phyloP scores from a whole-genome alignment of 1,139 yeast genomes.

The Pichia sp. region DNA sequence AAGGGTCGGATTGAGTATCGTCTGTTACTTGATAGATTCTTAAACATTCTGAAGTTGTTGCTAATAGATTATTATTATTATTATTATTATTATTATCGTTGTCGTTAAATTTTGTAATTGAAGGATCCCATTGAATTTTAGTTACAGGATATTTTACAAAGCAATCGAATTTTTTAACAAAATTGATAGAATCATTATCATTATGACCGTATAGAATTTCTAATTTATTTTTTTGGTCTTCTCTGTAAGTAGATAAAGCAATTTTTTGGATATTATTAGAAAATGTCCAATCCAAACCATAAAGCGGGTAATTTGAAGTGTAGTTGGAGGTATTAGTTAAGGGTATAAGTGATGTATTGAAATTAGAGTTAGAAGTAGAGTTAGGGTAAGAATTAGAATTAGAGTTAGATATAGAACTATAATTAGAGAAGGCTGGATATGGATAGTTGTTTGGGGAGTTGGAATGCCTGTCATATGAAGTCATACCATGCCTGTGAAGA shows the following conservation, averaged over 20 bases:
- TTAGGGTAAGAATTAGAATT: background rate
- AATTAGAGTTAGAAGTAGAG: background rate
- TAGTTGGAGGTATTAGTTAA: conserved; percentile 41
- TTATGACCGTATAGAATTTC: conserved; percentile 40
- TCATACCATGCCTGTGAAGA: background rate
- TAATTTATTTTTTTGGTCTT: conserved; percentile 56
- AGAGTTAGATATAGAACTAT: background rate
- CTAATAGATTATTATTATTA: conserved; percentile 37
- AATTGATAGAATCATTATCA: conserved; percentile 22
- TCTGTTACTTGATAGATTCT: conserved; percentile 50
- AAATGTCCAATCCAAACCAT: conserved; percentile 60
- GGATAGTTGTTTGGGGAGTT: background rate
- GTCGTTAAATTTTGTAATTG: conserved; percentile 15
- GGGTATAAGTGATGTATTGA: background rate
- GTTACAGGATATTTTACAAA: conserved; percentile 62
- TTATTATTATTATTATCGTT: background rate
- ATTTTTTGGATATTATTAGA: conserved; percentile 40
- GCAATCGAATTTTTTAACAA: conserved; percentile 46
- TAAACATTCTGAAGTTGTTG: conserved; percentile 67
- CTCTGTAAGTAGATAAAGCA: conserved; percentile 65
- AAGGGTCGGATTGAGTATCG: conserved; percentile 6
- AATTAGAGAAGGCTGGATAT: background rate
- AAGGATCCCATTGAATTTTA: conserved; percentile 68
- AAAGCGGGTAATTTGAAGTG: conserved; percentile 57
- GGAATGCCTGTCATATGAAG: background rate